Base-by-base conservation (phyloP, 2,329 filamentous ascomycete species). In the Fusarium lateritium region DNA sequence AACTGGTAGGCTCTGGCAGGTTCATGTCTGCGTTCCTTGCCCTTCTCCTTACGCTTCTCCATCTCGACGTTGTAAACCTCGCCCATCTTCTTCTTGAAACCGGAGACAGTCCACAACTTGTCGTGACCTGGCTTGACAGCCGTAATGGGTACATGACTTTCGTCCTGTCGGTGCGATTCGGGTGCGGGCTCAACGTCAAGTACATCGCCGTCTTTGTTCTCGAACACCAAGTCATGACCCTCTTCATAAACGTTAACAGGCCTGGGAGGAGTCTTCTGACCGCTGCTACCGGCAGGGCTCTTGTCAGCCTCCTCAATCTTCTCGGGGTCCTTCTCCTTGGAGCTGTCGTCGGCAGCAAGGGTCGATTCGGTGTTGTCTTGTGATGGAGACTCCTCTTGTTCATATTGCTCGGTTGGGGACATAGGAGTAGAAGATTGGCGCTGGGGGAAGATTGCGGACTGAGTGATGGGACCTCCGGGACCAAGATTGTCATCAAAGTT, bases 191-290 rank as follows among this genome's bases (percentile, higher is more conserved):
- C 85, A 0, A 93, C 88, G 19, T 88, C 88, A 7, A 98, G 77
- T 4, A 98, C 94, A 56, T 98, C 94, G 9, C 95, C 95, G 59
- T 97, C 91, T 66, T 90, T 84, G 72, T 97, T 92, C 79, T 98
- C 95, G 57, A 97, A 89, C 8, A 98, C 82, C 39, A 96, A 86
- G 22, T 97, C 80, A 54, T 90, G 78, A 2, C 94, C 94, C 80
- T 98, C 94, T 68, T 94, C 88, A 71, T 91, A 98, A 0, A 94
- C 86, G 65, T 97, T 89, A 11, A 93, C 61, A 14, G 60, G 51
- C 24, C 49, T 78, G 24, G 79, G 75, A 4, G 74, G 71, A 51
- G 67, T 77, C 69, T 42, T 43, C 26, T 65, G 73, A 15, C 69
- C 59, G 17, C 58, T 69, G 36, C 68, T 64, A 8, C 51, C 57